phyloP scores from a whole-genome alignment of 306 rosid species.

The Prosopis cineraria region DNA sequence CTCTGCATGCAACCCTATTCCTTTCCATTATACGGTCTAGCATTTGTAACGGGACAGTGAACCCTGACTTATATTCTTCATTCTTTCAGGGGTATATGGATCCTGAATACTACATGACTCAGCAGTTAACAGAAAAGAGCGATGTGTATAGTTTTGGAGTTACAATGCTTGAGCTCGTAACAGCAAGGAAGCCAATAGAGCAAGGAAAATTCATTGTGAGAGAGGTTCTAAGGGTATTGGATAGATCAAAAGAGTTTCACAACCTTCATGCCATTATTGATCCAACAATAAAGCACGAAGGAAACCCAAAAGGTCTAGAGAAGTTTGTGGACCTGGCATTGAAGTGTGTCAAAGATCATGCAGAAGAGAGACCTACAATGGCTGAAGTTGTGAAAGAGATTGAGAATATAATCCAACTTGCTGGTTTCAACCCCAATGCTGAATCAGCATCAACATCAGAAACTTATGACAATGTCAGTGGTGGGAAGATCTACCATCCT shows the following conservation, averaged over 20 bases:
- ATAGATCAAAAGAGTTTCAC: conserved; percentile 43
- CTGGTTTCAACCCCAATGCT: conserved; percentile 51
- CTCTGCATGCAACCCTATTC: background rate
- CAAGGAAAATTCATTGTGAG: conserved; percentile 67
- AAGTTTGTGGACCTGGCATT: conserved; percentile 64
- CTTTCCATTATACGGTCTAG: background rate
- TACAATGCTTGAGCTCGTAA: conserved; percentile 67
- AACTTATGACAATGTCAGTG: conserved; percentile 39
- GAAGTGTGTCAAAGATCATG: conserved; percentile 58
- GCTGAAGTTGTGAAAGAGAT: conserved; percentile 65
- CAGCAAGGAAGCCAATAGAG: conserved; percentile 68
- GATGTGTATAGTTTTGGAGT: conserved; percentile 84
- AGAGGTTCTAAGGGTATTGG: conserved; percentile 49
- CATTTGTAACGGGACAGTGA: background rate
- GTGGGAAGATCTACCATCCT: conserved; percentile 43
- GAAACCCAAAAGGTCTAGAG: conserved; percentile 47
- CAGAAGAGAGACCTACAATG: conserved; percentile 64
- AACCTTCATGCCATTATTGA: conserved; percentile 53
- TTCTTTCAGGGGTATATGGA: conserved; percentile 71
- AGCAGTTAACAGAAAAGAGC: conserved; percentile 65
- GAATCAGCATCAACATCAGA: conserved; percentile 52
- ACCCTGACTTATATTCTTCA: background rate
- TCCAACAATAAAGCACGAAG: conserved; percentile 37
- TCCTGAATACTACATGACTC: conserved; percentile 59
- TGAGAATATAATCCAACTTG: conserved; percentile 53